Evolutionary conservation across 1,284 basidiomycete species (phyloP).

Genomic region (Austroboletus novae-zelandiae): DNA sequence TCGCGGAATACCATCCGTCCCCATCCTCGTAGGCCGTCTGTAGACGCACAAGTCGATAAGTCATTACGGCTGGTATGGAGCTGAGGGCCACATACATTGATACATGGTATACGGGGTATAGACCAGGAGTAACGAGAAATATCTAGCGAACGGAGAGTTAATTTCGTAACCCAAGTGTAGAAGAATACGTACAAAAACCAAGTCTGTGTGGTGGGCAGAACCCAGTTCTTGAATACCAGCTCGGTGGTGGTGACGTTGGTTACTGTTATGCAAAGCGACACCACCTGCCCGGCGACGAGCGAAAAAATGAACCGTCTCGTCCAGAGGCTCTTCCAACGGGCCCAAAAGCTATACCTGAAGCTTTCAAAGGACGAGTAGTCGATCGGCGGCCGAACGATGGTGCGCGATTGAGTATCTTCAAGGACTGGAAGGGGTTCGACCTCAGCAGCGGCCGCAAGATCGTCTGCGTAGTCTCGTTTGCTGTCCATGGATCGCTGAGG

Average conservation of each 20-base stretch:
- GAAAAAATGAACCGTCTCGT: conserved; percentile 67
- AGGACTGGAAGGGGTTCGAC: background rate
- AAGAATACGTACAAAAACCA: conserved; percentile 66
- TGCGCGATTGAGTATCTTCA: background rate
- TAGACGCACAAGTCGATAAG: conserved; percentile 1
- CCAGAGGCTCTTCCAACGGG: conserved; percentile 70
- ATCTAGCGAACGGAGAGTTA: conserved; percentile 43
- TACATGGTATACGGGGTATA: conserved; percentile 90
- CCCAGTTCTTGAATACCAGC: conserved; percentile 66
- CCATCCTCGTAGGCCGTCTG: conserved; percentile 81
- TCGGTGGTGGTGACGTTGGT: conserved; percentile 83
- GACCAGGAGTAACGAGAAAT: conserved; percentile 69
- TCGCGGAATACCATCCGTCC: conserved; percentile 64
- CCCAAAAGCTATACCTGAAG: conserved; percentile 50
- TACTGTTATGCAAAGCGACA: conserved; percentile 82
- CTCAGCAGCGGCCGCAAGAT: background rate
- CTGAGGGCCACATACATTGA: conserved; percentile 49
- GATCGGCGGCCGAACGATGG: conserved; percentile 46
- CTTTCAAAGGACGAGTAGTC: conserved; percentile 55
- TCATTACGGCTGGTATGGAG: background rate
- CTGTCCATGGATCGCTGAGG: conserved; percentile 23
- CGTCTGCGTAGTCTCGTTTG: conserved; percentile 21
- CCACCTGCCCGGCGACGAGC: conserved; percentile 74
- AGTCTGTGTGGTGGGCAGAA: conserved; percentile 75
- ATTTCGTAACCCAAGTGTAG: background rate